Evolutionary conservation across 2,329 filamentous ascomycete genomes (phyloP), one percentile per base, ranked within the genome.

Genomic region (Alternaria incomplexa): DNA sequence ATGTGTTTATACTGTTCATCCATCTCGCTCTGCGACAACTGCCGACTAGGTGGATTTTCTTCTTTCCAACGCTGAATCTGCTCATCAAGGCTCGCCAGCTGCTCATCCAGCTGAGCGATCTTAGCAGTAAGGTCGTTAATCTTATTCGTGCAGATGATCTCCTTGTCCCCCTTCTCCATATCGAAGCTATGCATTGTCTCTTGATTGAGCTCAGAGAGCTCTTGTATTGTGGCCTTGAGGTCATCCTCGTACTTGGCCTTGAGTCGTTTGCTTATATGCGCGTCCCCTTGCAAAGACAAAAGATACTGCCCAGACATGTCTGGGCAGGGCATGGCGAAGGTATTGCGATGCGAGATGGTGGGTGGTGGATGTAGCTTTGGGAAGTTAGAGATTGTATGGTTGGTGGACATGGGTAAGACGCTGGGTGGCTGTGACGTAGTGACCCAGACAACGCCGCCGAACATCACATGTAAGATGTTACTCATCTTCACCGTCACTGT

Each of bases 201-300:
- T 9, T 40, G 4, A 0, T 40, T 40, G 36, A 40, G 36, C 36
- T 10, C 8, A 40, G 15, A 40, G n/a, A 40, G 36, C 36, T 40
- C 36, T 40, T 40, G 36, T 1, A 0, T 40, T 0, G n/a, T 1
- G n/a, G 36, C 36, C 1, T 1, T 40, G 1, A 40, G 36, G 4
- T 40, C 36, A 1, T 17, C 4, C n/a, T 40, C 36, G 36, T 10
- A 5, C 36, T 5, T 6, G 36, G 0, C 9, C 36, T 40, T 40
- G 32, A 36, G 1, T 2, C 0, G 1, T n/a, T 36, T 15, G 7
- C 4, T n/a, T 5, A 36, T 32, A 32, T 3, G 4, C 30, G 30
- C 30, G 3, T 32, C 12, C 1, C 30, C 6, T 28, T 28, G 3
- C 30, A 32, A 32, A 32, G 3, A 8, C 30, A 32, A 32, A 32